These are phyloP conservation scores for Durusdinium trenchii DNA, from an alignment of 73 alveolate species.

Conservation along the genomic window DNA sequence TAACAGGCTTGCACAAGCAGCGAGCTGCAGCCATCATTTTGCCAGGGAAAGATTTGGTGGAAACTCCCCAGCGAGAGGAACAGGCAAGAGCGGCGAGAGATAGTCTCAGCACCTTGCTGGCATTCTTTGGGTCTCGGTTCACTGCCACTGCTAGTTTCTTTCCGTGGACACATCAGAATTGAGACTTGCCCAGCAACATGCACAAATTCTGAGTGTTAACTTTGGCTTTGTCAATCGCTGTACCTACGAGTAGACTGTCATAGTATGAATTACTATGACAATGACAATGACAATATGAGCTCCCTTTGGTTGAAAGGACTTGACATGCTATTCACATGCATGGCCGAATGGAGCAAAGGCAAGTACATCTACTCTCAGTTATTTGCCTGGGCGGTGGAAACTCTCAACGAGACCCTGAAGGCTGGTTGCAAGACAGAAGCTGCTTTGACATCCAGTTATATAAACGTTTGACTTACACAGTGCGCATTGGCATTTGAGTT, in stretches of 20 bases:
- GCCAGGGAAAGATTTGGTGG: constrained; percentile 71
- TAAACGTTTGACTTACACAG: too few relatives aligned
- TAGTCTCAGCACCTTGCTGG: constrained; percentile 46
- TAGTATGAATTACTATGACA: neutral
- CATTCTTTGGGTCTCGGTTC: neutral
- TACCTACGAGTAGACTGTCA: too few relatives aligned
- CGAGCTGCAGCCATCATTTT: neutral
- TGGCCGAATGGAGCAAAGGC: too few relatives aligned
- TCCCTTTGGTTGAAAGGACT: too few relatives aligned
- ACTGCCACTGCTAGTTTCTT: neutral
- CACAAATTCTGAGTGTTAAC: too few relatives aligned
- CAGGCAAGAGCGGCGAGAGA: constrained; percentile 62
- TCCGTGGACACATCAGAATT: neutral
- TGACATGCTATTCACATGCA: too few relatives aligned
- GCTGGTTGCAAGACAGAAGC: neutral
- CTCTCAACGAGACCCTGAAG: constrained; percentile 52
- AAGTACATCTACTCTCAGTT: constrained; percentile 69
- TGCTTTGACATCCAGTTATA: too few relatives aligned
- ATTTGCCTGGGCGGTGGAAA: constrained; percentile 74
- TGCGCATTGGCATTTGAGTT: too few relatives aligned
- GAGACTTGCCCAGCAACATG: too few relatives aligned
- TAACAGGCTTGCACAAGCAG: too few relatives aligned
- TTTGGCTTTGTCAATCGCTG: too few relatives aligned
- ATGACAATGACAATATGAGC: too few relatives aligned
- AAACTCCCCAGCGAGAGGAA: constrained; percentile 63